Conservation (phyloP, 805 yeast genomes). For the Schizosaccharomyces lindneri region DNA sequence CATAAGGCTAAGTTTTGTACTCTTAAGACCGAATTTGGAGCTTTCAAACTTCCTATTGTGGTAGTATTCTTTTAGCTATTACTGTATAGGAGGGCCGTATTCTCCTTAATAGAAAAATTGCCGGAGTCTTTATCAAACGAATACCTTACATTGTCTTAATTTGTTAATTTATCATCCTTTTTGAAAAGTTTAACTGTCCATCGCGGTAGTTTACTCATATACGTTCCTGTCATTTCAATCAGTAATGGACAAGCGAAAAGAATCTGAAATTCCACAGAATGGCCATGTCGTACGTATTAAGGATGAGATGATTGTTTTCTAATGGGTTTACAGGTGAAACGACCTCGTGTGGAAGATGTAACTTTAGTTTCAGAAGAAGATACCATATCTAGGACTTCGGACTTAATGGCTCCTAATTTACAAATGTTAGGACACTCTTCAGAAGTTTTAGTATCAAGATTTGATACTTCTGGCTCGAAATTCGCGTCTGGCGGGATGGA, state of each 20-base stretch:
- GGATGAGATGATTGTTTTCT: background rate
- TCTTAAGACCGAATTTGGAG: too few species aligned
- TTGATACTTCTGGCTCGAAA: constrained; percentile 25
- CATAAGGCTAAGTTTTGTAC: too few species aligned
- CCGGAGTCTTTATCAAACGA: too few species aligned
- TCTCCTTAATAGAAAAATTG: too few species aligned
- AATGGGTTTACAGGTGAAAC: background rate
- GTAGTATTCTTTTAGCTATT: too few species aligned
- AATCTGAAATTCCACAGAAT: background rate
- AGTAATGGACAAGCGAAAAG: background rate
- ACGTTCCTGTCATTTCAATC: background rate
- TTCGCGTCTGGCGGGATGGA: constrained; percentile 45
- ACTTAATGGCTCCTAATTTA: constrained; percentile 8
- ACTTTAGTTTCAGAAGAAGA: background rate
- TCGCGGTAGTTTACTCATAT: too few species aligned
- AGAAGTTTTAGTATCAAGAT: constrained; percentile 26
- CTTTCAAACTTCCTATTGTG: too few species aligned
- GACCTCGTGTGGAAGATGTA: background rate
- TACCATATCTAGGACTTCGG: constrained; percentile 9
- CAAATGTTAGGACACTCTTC: constrained; percentile 12
- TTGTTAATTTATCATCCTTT: too few species aligned
- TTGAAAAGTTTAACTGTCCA: too few species aligned
- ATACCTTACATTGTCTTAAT: too few species aligned
- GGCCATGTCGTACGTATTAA: background rate
- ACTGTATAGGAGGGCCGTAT: too few species aligned